Percentiles rank a stretch among this genome's conserved stretches.
These are phyloP conservation scores for Exophiala oligosperma DNA, from an alignment of 2,329 filamentous ascomycete genomes.

Conservation along the genomic window DNA sequence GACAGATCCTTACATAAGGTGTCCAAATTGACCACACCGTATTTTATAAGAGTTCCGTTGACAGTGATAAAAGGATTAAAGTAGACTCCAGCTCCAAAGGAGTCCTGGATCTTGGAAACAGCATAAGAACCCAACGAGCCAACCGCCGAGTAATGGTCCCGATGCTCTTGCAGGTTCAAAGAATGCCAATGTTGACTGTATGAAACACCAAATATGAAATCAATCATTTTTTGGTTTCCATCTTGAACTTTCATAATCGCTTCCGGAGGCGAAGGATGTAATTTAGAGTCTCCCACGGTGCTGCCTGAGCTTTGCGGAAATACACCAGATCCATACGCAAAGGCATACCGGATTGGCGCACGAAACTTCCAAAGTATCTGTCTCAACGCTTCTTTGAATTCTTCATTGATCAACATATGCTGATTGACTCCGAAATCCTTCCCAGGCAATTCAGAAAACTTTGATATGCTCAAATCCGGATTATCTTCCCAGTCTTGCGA, in stretches of 20 bases:
- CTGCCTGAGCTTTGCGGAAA: conserved; percentile 69
- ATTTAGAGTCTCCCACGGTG: conserved; percentile 50
- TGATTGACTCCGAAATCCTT: conserved; percentile 91
- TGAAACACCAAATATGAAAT: conserved; percentile 95
- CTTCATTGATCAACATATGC: conserved; percentile 91
- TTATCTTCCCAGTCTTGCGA: conserved; percentile 72
- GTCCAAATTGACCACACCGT: conserved; percentile 92
- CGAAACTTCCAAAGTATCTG: conserved; percentile 88
- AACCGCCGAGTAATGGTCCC: conserved; percentile 86
- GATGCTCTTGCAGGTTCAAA: conserved; percentile 83
- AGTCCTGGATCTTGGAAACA: conserved; percentile 82
- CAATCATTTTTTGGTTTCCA: conserved; percentile 91
- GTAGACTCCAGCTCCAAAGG: conserved; percentile 89
- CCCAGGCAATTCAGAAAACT: conserved; percentile 74
- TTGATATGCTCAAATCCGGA: conserved; percentile 67
- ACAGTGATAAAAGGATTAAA: conserved; percentile 95
- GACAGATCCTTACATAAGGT: conserved; percentile 83
- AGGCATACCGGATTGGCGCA: conserved; percentile 92
- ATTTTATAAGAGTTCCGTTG: conserved; percentile 95
- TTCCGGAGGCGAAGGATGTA: conserved; percentile 79
- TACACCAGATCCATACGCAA: conserved; percentile 95
- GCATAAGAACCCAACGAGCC: conserved; percentile 80
- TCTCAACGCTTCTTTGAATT: conserved; percentile 88
- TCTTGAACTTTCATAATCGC: conserved; percentile 83
- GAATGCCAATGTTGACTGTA: conserved; percentile 97